Conservation (phyloP, 352 stramenopile species). For the Phytophthora ramorum region DNA sequence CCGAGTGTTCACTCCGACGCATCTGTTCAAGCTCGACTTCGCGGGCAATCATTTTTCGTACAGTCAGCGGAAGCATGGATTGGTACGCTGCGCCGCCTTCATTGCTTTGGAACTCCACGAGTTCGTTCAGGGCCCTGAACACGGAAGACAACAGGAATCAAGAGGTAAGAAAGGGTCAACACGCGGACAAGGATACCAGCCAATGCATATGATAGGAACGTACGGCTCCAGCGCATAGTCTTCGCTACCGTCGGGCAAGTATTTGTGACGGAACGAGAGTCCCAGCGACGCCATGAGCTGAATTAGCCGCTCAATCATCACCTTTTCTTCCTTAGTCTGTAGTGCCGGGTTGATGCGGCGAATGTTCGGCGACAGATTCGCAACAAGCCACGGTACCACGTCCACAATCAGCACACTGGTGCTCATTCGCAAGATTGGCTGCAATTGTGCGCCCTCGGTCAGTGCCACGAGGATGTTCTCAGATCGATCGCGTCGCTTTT, state of each 20-base stretch:
- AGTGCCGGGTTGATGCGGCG: slow-evolving; percentile 61
- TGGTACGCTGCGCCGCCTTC: slow-evolving; percentile 39
- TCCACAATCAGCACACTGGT: slow-evolving; percentile 70
- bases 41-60: slow-evolving; percentile 82
- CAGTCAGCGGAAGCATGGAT: slow-evolving; percentile 57
- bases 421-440: slow-evolving; percentile 66
- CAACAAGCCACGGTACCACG: slow-evolving; percentile 78
- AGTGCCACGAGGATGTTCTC: slow-evolving; percentile 75
- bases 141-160: slow-evolving; percentile 2
- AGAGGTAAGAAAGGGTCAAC: slow-evolving; percentile 1
- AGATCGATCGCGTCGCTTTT: slow-evolving; percentile 64
- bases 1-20: slow-evolving; percentile 61
- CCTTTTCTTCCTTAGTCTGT: slow-evolving; percentile 73
- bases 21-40: slow-evolving; percentile 86
- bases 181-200: slow-evolving; percentile 1
- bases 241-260: slow-evolving; percentile 67
- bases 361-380: slow-evolving; percentile 69
- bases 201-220: slow-evolving; percentile 29
- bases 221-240: slow-evolving; percentile 84
- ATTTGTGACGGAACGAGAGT: slow-evolving; percentile 79
- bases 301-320: slow-evolving; percentile 71
- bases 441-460: slow-evolving; percentile 65
- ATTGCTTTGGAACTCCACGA: slow-evolving; percentile 62
- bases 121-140: slow-evolving; percentile 68
- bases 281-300: slow-evolving; percentile 81